These are phyloP conservation scores for Coccomyxa sp. DNA, from an alignment of 139 green algal genomes.

Conservation along the genomic window DNA sequence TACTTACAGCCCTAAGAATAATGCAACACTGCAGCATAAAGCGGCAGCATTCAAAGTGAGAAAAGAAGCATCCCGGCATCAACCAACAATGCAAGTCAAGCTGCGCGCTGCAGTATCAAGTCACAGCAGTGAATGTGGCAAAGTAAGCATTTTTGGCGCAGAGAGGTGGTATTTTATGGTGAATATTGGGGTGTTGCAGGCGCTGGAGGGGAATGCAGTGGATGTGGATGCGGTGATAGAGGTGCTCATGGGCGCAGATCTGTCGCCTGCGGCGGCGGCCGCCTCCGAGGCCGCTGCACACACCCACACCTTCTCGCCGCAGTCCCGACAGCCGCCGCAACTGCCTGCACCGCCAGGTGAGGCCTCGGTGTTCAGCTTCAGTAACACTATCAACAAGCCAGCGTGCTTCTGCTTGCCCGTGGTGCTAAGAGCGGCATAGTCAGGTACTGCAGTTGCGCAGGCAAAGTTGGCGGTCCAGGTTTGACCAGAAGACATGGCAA, in stretches of 20 bases:
- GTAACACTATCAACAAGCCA: no score
- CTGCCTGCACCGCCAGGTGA: no score
- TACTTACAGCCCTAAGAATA: no score
- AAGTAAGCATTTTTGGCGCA: not conserved
- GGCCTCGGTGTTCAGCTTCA: no score
- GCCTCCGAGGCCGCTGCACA: not conserved
- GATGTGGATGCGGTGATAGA: constrained; percentile 36
- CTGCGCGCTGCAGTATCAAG: not conserved
- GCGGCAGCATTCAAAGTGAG: not conserved
- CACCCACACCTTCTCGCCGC: no score
- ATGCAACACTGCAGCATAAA: not conserved
- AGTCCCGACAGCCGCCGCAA: no score
- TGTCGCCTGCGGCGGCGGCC: constrained; percentile 5
- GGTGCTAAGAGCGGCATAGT: no score
- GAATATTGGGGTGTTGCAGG: not conserved
- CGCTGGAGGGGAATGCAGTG: constrained; percentile 24
- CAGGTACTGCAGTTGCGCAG: no score
- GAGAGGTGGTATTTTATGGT: not conserved
- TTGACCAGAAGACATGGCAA: no score
- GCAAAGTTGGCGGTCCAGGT: no score
- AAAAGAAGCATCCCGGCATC: not conserved
- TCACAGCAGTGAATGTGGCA: not conserved
- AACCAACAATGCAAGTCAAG: not conserved
- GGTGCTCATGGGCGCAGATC: constrained; percentile 32
- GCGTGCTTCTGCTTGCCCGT: no score